phyloP scores from a whole-genome alignment of 2,329 filamentous ascomycete genomes.

The Diaporthe citrichinensis region DNA sequence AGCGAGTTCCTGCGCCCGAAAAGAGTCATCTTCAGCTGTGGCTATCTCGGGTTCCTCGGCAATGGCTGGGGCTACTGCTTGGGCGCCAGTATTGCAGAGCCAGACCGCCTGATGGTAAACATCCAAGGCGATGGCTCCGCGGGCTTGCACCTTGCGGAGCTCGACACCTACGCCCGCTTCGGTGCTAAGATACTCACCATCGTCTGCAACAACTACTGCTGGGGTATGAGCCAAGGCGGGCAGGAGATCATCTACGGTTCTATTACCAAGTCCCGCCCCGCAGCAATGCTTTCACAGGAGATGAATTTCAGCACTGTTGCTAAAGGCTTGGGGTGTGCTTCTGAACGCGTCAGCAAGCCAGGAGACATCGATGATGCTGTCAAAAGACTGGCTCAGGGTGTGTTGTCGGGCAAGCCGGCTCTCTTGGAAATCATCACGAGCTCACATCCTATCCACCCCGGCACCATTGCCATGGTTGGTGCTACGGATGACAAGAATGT shows the following conservation, averaged over 20 bases:
- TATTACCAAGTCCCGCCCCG: conserved; percentile 43
- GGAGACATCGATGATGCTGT: conserved; percentile 51
- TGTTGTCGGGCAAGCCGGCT: conserved; percentile 45
- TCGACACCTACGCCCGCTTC: conserved; percentile 59
- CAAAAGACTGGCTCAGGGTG: conserved; percentile 50
- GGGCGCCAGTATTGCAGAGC: conserved; percentile 58
- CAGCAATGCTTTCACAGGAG: conserved; percentile 50
- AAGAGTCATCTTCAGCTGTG: conserved; percentile 48
- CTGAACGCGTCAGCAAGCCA: conserved; percentile 47
- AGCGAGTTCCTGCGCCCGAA: conserved; percentile 48
- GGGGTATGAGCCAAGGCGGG: conserved; percentile 60
- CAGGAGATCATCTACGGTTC: conserved; percentile 59
- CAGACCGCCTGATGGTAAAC: conserved; percentile 55
- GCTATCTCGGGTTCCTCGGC: conserved; percentile 60
- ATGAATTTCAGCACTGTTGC: conserved; percentile 58
- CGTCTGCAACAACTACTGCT: conserved; percentile 59
- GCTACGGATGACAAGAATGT: conserved; percentile 56
- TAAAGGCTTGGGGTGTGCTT: conserved; percentile 53
- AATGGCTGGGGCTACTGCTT: conserved; percentile 62
- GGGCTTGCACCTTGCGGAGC: conserved; percentile 60
- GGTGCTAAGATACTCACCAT: conserved; percentile 57
- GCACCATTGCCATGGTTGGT: conserved; percentile 58
- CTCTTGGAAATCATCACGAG: conserved; percentile 58
- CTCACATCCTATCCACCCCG: conserved; percentile 52
- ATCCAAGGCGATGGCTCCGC: conserved; percentile 61